Evolutionary conservation across 2,329 filamentous ascomycete genomes (phyloP), one percentile per base, ranked within the genome.

Genomic region (Ascochyta lentis): DNA sequence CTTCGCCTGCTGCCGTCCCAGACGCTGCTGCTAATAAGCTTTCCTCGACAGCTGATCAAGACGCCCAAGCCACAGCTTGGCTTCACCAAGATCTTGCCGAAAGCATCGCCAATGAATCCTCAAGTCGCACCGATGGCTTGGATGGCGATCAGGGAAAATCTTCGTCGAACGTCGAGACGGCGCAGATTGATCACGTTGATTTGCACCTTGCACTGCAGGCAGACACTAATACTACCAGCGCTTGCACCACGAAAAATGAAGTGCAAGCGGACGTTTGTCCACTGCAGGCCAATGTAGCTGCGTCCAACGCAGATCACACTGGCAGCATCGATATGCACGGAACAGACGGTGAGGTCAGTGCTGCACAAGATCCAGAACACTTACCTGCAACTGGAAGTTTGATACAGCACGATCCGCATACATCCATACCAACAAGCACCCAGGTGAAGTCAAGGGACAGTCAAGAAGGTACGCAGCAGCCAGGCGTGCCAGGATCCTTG

Each of bases 1-100:
- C 69, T 42, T 70, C 71, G 48, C 70, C 69, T 31, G 38, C 51
- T 49, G 38, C 41, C 29, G 53, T 54, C 61, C 33, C 56, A 29
- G 53, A 55, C 45, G 49, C 54, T 46, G 52, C 44, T 44, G 43
- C 38, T 40, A 60, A 67, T 54, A 69, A 71, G 64, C 64, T 65
- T 68, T 61, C 24, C 37, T 44, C 61, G 55, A 48, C 53, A 45
- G 49, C 59, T 52, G 23, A 22, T 57, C 65, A 68, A 66, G 66
- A 61, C 45, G 49, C 49, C 59, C 67, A 69, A 61, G 50, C 58
- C 47, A 35, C 34, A 46, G 49, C 60, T 55, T 59, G 42, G 46
- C 27, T 51, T 56, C 52, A 59, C 58, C 59, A 67, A 67, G 61
- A 56, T 29, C 44, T 35, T 16, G 39, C 46, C 44, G 40, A 57